Percentiles rank a stretch among this genome's conserved stretches.
phyloP scores from a whole-genome alignment of 2,329 filamentous ascomycete genomes.

The Metarhizium brunneum region DNA sequence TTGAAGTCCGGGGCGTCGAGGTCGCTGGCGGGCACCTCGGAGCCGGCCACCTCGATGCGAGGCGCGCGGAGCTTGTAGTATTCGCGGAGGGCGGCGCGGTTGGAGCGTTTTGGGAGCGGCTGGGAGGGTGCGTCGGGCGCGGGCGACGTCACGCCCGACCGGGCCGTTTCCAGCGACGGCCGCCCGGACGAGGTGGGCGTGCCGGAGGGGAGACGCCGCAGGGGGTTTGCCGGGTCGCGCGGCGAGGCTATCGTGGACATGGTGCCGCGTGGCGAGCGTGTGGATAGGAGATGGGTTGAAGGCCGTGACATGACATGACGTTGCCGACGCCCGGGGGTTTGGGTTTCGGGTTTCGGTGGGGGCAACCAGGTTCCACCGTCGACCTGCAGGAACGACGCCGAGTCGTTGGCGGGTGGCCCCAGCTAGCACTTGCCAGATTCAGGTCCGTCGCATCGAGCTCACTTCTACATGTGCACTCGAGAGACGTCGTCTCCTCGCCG shows the following conservation, averaged over 20 bases:
- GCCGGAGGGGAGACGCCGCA: slow-evolving; percentile 47
- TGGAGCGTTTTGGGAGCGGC: slow-evolving; percentile 44
- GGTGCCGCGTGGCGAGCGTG: slow-evolving; percentile 3
- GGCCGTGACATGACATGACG: neutral
- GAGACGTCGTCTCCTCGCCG: neutral
- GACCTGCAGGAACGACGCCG: neutral
- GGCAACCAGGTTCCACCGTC: neutral
- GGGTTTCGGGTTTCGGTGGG: too few relatives aligned
- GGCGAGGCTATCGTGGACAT: slow-evolving; percentile 61
- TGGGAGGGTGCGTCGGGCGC: slow-evolving; percentile 25
- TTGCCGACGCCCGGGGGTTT: neutral
- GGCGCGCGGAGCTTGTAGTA: slow-evolving; percentile 72
- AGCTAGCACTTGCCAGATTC: too few relatives aligned
- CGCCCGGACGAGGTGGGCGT: slow-evolving; percentile 67
- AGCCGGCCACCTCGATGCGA: slow-evolving; percentile 35
- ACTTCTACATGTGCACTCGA: too few relatives aligned
- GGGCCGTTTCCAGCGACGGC: slow-evolving; percentile 58
- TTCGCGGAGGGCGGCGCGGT: slow-evolving; percentile 80
- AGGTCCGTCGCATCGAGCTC: too few relatives aligned
- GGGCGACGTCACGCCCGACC: slow-evolving; percentile 51
- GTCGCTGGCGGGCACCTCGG: slow-evolving; percentile 56
- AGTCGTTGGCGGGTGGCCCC: neutral
- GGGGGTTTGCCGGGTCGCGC: slow-evolving; percentile 46
- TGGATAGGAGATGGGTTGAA: neutral
- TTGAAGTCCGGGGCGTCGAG: slow-evolving; percentile 69